Evolutionary conservation across 2,329 filamentous ascomycete genomes (phyloP).

Genomic region (Pseudogymnoascus sp.): DNA sequence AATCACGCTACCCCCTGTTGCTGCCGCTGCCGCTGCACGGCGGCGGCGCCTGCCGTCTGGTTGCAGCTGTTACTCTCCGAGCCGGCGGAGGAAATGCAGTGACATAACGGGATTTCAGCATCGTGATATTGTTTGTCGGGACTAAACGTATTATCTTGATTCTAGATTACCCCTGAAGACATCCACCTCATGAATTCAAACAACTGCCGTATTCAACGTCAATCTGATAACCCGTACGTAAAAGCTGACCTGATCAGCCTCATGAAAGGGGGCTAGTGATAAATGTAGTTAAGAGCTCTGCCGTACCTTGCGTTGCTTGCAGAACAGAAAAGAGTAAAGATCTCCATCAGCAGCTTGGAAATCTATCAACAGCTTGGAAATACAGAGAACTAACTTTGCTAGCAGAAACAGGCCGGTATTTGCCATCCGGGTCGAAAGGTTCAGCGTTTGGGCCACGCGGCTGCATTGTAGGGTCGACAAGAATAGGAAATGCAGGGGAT

Average conservation of each 20-base stretch:
- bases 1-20: neutral
- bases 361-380: neutral
- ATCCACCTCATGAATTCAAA: neutral
- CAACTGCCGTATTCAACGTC: neutral
- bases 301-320: neutral
- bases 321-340: neutral
- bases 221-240: neutral
- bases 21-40: neutral
- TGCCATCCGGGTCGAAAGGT: neutral
- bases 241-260: neutral
- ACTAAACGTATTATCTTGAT: neutral
- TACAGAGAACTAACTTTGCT: neutral
- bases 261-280: neutral
- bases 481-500: neutral
- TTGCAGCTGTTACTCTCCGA: neutral
- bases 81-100: neutral
- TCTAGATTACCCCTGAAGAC: neutral
- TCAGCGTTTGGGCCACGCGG: neutral
- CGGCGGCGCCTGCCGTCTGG: neutral
- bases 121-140: neutral
- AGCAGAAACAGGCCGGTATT: neutral
- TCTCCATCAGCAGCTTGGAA: neutral
- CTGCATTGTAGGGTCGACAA: neutral
- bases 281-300: neutral
- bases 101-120: neutral